Percentiles rank a stretch among this genome's conserved stretches.
These are phyloP conservation scores for Hyaloscypha finlandica DNA, from an alignment of 495 filamentous ascomycete genomes.

Conservation along the genomic window DNA sequence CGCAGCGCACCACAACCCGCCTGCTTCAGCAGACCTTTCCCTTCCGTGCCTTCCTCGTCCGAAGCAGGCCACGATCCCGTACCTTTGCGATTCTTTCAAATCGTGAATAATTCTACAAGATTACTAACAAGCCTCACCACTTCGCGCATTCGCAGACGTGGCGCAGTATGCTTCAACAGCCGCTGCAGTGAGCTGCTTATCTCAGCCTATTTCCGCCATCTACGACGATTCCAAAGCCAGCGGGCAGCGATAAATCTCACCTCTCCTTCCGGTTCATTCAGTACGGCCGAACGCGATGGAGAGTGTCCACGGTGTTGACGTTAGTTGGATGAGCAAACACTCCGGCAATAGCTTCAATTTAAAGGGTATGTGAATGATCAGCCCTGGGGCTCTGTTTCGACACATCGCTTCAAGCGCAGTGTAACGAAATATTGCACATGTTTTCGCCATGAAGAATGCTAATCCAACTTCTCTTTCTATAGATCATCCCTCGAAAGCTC, in stretches of 20 bases:
- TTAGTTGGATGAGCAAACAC: constrained; percentile 59
- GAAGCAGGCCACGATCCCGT: background rate
- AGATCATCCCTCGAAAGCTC: constrained; percentile 20
- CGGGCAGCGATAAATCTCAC: background rate
- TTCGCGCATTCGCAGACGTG: constrained; percentile 3
- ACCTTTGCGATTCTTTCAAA: background rate
- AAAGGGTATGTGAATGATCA: constrained; percentile 28
- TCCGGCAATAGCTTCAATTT: constrained; percentile 20
- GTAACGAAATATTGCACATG: background rate
- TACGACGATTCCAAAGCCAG: background rate
- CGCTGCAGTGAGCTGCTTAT: constrained; percentile 4
- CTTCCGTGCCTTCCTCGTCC: background rate
- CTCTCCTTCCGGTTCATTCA: background rate
- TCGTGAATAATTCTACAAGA: background rate
- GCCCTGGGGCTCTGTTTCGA: background rate
- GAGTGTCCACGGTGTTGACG: constrained; percentile 64
- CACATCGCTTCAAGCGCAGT: background rate
- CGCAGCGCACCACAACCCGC: background rate
- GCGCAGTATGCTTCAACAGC: background rate
- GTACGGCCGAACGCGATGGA: constrained; percentile 48
- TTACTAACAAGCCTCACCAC: constrained; percentile 1
- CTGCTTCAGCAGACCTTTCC: background rate
- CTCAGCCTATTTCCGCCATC: constrained; percentile 4
- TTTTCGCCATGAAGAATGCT: constrained; percentile 1
- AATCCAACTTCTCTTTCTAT: background rate